phyloP scores from a whole-genome alignment of 345 rosid genomes.

The Pistacia atlantica region DNA sequence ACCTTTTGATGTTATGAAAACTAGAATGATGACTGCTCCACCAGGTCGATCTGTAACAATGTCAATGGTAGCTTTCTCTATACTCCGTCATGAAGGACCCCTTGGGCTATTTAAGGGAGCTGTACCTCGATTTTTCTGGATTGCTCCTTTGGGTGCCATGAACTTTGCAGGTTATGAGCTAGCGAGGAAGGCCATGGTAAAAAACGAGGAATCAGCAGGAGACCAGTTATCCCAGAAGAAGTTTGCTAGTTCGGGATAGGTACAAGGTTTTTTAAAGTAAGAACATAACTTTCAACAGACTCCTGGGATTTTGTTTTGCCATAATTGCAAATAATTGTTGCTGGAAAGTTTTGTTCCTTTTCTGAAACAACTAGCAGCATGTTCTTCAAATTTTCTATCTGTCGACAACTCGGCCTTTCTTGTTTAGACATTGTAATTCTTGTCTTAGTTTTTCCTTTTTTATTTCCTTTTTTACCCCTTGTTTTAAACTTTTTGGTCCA shows the following conservation, averaged over 20 bases:
- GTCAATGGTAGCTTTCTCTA: conserved; percentile 71
- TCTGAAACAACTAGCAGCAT: conserved; percentile 13
- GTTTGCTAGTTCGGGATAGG: conserved; percentile 37
- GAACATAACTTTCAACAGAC: not conserved
- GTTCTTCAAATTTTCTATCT: conserved; percentile 25
- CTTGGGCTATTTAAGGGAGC: conserved; percentile 96
- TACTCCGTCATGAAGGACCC: conserved; percentile 89
- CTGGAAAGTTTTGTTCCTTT: conserved; percentile 30
- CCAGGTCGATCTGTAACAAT: conserved; percentile 76
- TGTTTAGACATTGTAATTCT: conserved; percentile 10
- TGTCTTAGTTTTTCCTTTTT: not conserved
- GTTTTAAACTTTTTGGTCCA: not conserved
- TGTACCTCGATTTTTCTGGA: conserved; percentile 94
- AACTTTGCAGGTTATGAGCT: conserved; percentile 99
- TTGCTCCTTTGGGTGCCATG: conserved; percentile 99
- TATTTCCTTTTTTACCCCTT: not conserved
- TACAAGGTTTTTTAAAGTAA: not conserved
- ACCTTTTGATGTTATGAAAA: conserved; percentile 97
- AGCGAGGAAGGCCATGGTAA: conserved; percentile 82
- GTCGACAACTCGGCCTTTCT: conserved; percentile 33
- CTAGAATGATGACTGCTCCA: conserved; percentile 97
- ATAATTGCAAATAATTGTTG: conserved; percentile 7
- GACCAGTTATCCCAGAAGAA: conserved; percentile 42
- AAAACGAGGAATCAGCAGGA: conserved; percentile 44
- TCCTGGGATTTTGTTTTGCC: conserved; percentile 12